A percentile compares a stretch with the other conserved stretches of the same genome.
phyloP scores from a whole-genome alignment of 2,329 filamentous ascomycete species.

The Colletotrichum spaethianum region DNA sequence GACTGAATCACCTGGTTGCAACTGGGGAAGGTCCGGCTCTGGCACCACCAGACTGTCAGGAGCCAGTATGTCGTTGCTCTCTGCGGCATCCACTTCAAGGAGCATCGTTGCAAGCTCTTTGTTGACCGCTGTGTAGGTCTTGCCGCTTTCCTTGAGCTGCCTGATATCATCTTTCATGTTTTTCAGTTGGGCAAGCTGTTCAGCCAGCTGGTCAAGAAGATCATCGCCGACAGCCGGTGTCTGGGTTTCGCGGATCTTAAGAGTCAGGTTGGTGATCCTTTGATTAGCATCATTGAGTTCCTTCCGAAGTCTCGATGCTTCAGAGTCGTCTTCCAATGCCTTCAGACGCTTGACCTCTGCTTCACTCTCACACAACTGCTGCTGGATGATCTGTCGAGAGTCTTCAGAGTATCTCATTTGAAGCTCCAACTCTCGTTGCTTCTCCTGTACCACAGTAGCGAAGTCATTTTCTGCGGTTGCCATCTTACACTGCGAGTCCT shows the following conservation, averaged over 20 bases:
- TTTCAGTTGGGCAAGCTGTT: slow-evolving; percentile 22
- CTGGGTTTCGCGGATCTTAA: slow-evolving; percentile 30
- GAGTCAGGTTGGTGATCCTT: slow-evolving; percentile 35
- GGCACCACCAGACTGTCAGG: not conserved
- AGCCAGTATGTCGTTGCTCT: not conserved
- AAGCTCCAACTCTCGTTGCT: not conserved
- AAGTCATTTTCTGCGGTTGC: not conserved
- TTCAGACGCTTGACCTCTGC: slow-evolving; percentile 2
- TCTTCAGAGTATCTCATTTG: not conserved
- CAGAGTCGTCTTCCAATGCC: not conserved
- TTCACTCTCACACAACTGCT: not conserved
- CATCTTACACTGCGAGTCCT: not conserved
- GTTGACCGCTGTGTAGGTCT: not conserved
- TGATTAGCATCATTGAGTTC: slow-evolving; percentile 31
- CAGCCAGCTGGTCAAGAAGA: not conserved
- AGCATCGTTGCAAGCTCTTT: not conserved
- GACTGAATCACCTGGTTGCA: not conserved
- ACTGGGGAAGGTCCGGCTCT: slow-evolving; percentile 5
- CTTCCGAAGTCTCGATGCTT: slow-evolving; percentile 2
- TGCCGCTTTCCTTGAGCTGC: slow-evolving; percentile 8
- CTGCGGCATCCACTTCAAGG: not conserved
- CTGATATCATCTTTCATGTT: not conserved
- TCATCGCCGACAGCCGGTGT: not conserved
- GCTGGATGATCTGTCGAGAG: not conserved
- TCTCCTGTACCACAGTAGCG: not conserved